Conservation (phyloP, 1,284 basidiomycete genomes). For the Abortiporus biennis region DNA sequence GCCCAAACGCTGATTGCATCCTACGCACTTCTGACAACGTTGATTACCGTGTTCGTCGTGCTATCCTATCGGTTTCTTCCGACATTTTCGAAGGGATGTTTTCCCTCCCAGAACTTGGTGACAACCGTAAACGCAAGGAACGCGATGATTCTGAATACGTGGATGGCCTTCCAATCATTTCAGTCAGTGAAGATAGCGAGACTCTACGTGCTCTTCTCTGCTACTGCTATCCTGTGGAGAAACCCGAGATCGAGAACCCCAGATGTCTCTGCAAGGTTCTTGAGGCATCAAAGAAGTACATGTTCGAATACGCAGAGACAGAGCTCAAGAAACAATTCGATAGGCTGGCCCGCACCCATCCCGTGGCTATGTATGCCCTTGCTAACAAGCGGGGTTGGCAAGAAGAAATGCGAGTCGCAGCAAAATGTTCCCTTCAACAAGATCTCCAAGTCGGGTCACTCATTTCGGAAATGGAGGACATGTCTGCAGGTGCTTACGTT, state of each 20-base stretch:
- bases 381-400: not conserved
- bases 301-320: constrained; percentile 1
- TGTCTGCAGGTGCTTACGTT: not conserved
- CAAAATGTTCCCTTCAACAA: not conserved
- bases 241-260: too few relatives aligned
- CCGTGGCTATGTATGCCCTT: not conserved
- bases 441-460: not conserved
- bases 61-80: constrained; percentile 14
- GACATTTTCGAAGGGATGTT: constrained; percentile 18
- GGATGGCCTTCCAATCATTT: too few relatives aligned
- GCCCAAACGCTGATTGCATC: constrained; percentile 23
- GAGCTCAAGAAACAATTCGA: not conserved
- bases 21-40: constrained; percentile 18
- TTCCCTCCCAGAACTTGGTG: constrained; percentile 13
- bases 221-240: constrained; percentile 20
- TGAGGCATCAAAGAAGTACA: constrained; percentile 2
- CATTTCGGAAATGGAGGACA: not conserved
- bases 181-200: constrained; percentile 11
- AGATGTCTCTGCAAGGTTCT: not conserved
- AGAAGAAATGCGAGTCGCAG: not conserved
- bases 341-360: not conserved
- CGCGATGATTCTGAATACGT: too few relatives aligned
- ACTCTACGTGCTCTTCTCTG: constrained; percentile 18
- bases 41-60: constrained; percentile 10
- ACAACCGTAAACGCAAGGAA: too few relatives aligned